Percentiles rank a stretch among this genome's conserved stretches.
Conservation (phyloP, 2,329 filamentous ascomycete genomes). For the Pseudomassariella vexata region DNA sequence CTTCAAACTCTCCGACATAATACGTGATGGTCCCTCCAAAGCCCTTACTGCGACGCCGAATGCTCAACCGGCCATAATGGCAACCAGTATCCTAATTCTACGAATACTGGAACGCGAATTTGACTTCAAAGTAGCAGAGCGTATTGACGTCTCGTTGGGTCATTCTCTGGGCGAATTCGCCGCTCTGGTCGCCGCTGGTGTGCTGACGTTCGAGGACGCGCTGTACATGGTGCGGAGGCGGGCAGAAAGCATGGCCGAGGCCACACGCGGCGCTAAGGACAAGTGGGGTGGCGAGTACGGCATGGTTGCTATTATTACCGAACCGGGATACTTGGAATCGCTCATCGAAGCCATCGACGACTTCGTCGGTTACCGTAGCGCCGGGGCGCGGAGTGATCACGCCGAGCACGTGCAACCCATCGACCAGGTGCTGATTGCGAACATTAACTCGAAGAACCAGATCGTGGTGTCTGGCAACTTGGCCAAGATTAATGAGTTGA, state of each 20-base stretch:
- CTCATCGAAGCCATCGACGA: slow-evolving; percentile 71
- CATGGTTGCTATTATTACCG: slow-evolving; percentile 90
- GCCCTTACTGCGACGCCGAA: slow-evolving; percentile 76
- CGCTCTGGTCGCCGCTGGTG: slow-evolving; percentile 78
- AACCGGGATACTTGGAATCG: slow-evolving; percentile 65
- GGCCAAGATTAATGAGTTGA: slow-evolving; percentile 70
- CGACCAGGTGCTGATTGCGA: slow-evolving; percentile 83
- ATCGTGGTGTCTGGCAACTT: slow-evolving; percentile 90
- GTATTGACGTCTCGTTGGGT: slow-evolving; percentile 77
- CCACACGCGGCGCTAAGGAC: slow-evolving; percentile 60
- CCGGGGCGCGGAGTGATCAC: slow-evolving; percentile 63
- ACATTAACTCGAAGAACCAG: slow-evolving; percentile 94
- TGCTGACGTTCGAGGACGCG: slow-evolving; percentile 72
- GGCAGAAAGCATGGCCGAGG: slow-evolving; percentile 77
- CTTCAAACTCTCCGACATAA: slow-evolving; percentile 69
- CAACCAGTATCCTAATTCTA: slow-evolving; percentile 83
- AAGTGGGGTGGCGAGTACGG: slow-evolving; percentile 77
- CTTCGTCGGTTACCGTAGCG: slow-evolving; percentile 65
- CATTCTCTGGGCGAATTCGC: slow-evolving; percentile 94
- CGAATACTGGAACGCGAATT: slow-evolving; percentile 83
- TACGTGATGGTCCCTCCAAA: slow-evolving; percentile 72
- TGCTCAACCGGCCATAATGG: slow-evolving; percentile 94
- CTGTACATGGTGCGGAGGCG: slow-evolving; percentile 70
- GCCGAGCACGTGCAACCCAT: slow-evolving; percentile 66
- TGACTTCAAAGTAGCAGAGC: slow-evolving; percentile 62